These are phyloP conservation scores for Endoconidiophora polonica DNA, from an alignment of 2,329 filamentous ascomycete genomes.

Conservation along the genomic window DNA sequence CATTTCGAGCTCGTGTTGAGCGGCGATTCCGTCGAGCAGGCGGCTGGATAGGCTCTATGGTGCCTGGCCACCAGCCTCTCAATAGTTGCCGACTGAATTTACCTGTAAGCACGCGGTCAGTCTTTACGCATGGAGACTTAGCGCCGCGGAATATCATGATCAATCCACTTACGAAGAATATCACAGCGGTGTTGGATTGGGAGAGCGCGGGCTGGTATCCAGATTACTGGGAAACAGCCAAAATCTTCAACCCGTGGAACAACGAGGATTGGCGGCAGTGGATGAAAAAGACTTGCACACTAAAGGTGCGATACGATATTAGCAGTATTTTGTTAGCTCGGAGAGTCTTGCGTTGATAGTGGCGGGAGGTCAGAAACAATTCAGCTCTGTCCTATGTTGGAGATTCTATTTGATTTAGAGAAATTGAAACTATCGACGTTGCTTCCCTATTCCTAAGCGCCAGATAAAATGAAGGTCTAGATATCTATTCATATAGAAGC, in stretches of 20 bases:
- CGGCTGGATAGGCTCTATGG: too few species aligned
- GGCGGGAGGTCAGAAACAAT: too few species aligned
- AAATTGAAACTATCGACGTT: too few species aligned
- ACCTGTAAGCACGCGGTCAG: conserved; percentile 16
- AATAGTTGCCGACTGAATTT: background rate
- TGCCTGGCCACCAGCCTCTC: conserved; percentile 1
- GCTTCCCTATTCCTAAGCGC: too few species aligned
- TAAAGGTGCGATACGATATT: background rate
- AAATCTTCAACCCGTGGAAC: conserved; percentile 13
- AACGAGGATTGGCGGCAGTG: conserved; percentile 1
- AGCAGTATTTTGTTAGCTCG: background rate
- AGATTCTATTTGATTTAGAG: too few species aligned
- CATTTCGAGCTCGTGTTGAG: conserved; percentile 1
- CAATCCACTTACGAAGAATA: conserved; percentile 22
- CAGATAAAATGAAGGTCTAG: too few species aligned
- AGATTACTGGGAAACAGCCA: conserved; percentile 21
- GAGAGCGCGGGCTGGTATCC: conserved; percentile 23
- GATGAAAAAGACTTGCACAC: conserved; percentile 4
- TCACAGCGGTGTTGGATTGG: conserved; percentile 46
- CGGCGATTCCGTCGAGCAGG: conserved; percentile 13
- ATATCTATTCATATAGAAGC: too few species aligned
- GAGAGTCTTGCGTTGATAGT: background rate
- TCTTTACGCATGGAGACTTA: conserved; percentile 22
- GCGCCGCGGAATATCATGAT: conserved; percentile 22
- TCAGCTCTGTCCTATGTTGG: too few species aligned